Evolutionary conservation across 2,329 filamentous ascomycete species (phyloP), one percentile per base, ranked within the genome.

Genomic region (Aspergillus viridinutans): DNA sequence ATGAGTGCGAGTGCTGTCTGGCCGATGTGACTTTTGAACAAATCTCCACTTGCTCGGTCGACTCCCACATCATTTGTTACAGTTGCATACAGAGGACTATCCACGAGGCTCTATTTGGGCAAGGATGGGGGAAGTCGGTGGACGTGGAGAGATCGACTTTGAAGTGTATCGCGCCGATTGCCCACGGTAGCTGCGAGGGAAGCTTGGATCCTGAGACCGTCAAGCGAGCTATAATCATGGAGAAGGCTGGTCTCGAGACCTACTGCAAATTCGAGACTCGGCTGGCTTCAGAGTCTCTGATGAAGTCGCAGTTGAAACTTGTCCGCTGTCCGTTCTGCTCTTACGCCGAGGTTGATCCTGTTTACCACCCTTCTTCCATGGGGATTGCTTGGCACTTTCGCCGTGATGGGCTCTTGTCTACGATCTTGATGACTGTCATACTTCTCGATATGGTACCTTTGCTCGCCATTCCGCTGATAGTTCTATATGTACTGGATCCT

Each of bases 81-180:
- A 84, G 84, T 49, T 97, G 94, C 73, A 87, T 97, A 52, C 87
- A 88, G 61, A 85, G 89, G 62, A 88, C 92, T 10, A 83, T 93
- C 58, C 89, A 88, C 51, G 93, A 97, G 71, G 92, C 92, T 1
- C 78, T 97, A 0, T 97, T 96, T 70, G 94, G 94, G 0, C 94
- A 97, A 72, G 90, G 90, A 53, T 97, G 93, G 90, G 84, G 85
- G 51, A 86, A 89, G 58, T 94, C 85, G 66, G 88, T 97, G 64
- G 83, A 94, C 68, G 74, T 84, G 28, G 81, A 86, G 57, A 84
- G 81, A 40, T 89, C 89, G 40, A 92, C 90, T 0, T 80, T 97
- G 54, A 85, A 84, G 59, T 97, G 94, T 70, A 83, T 96, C n/a
- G 90, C 92, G 1, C 86, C 90, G 0, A 83, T 87, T 52, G 79